Conservation (phyloP, 495 filamentous ascomycete genomes). For the Friedmanniomyces simplex region DNA sequence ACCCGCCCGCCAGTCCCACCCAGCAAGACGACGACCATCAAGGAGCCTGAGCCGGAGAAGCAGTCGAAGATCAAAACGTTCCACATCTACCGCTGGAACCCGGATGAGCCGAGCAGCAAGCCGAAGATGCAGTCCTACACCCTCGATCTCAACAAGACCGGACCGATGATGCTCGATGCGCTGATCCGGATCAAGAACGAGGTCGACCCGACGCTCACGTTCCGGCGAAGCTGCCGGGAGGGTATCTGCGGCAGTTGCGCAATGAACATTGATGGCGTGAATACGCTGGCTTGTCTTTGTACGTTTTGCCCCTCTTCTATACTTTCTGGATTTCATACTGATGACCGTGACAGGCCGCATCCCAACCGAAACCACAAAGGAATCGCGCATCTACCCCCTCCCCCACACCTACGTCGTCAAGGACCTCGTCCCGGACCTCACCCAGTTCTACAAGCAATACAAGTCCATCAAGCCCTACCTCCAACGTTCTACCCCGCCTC, state of each 20-base stretch:
- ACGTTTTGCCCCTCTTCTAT: slow-evolving; percentile 35
- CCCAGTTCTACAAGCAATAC: slow-evolving; percentile 99
- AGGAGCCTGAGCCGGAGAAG: slow-evolving; percentile 45
- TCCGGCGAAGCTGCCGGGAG: slow-evolving; percentile 89
- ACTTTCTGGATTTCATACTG: background rate
- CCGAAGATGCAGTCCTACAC: slow-evolving; percentile 90
- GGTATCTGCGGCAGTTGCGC: slow-evolving; percentile 97
- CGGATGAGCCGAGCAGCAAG: slow-evolving; percentile 80
- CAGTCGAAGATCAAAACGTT: slow-evolving; percentile 76
- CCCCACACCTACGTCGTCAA: slow-evolving; percentile 99
- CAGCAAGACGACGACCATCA: slow-evolving; percentile 43
- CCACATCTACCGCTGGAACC: slow-evolving; percentile 98
- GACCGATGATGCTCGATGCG: slow-evolving; percentile 95
- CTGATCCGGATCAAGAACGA: slow-evolving; percentile 99
- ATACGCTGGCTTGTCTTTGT: slow-evolving; percentile 97
- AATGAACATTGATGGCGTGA: slow-evolving; percentile 98
- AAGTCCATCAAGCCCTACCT: slow-evolving; percentile 99
- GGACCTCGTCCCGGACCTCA: slow-evolving; percentile 94
- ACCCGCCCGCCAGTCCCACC: slow-evolving; percentile 30
- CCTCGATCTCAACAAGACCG: slow-evolving; percentile 94
- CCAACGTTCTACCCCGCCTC: slow-evolving; percentile 67
- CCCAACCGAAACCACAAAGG: slow-evolving; percentile 64
- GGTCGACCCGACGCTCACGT: slow-evolving; percentile 90
- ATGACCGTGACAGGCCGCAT: slow-evolving; percentile 63
- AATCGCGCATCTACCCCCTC: slow-evolving; percentile 93